Evolutionary conservation across 805 yeast species (phyloP), one percentile per base, ranked within the genome.

Genomic region (Sugiyamaella americana): DNA sequence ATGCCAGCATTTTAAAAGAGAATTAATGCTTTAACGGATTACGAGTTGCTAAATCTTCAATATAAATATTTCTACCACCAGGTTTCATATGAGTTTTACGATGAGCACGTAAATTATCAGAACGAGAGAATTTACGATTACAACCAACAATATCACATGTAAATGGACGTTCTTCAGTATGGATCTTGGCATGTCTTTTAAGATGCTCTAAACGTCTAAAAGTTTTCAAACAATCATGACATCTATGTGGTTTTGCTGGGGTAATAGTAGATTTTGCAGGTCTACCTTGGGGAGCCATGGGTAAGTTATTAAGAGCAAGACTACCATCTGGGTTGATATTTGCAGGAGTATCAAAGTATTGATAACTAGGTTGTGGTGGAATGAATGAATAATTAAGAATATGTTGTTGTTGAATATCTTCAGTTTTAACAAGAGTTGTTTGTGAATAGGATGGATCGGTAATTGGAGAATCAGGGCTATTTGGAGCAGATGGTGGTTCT

Each of bases 71-170:
- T 36, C 73, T 63, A 22, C 73, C 73, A n/a, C 66, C 64, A 22
- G 58, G 61, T 58, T 64, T 67, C 51, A 64, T 61, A 53, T 87
- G 95, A 17, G 89, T 84, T 57, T 86, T 69, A 48, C 72, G 58
- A 61, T 88, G 97, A 13, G 93, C 87, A 44, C 80, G 74, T 44
- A 88, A 70, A 66, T 88, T 94, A 53, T 88, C 89, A 48, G 81
- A 81, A 53, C 95, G 72, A 32, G 80, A 73, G 60, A 87, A 87
- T 30, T 78, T 62, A 51, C 81, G 80, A 1, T 69, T 72, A 65
- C 95, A 87, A 13, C 65, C 72, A 4, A 65, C 61, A 13, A 68
- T 69, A 4, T 69, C 65, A 63, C 96, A 85, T 32, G 62, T 63
- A 58, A 76, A 88, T 0, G 96, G 95, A 49, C 94, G 73, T 52